Base-by-base conservation (phyloP, 2,329 filamentous ascomycete genomes). In the Pestalotiopsis fici region DNA sequence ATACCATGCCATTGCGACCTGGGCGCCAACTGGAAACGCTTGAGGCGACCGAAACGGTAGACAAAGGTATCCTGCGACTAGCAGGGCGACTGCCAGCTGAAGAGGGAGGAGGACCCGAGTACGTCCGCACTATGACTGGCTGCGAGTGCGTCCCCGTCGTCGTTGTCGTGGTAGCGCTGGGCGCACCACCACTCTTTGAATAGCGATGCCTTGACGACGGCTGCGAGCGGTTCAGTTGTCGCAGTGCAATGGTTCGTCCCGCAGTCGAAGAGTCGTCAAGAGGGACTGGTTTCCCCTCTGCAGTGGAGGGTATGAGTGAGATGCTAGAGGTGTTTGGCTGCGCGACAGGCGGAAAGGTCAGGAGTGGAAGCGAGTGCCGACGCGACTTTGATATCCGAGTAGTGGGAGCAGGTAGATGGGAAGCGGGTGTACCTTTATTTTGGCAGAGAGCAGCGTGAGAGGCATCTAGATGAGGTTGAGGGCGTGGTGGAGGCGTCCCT, bases 91-190 rank as follows among this genome's bases (percentile, higher is more conserved):
- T 74, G 64, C 57, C 60, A 3, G 73, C 66, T 47, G 78, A 76
- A 1, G 81, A 78, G 23, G 78, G 75, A 13, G 78, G 71, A 1
- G 82, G 83, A 1, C 86, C 85, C 56, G 86, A 88, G 74, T 91
- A 90, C 61, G 88, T 90, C 67, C 88, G 84, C 27, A 91, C 89
- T 50, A 91, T 86, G 66, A 91, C 87, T n/a, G 89, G 89, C 69
- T 90, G 87, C 3, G 86, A 89, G 73, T 88, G 89, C 50, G 87
- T 90, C 70, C 82, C 74, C 39, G 74, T 75, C 27, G 75, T 76
- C 28, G 74, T 76, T 66, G 70, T 73, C 28, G 74, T 75, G 47
- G 67, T 57, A 73, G 71, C 87, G 77, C 80, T 88, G 73, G 85
- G 82, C 21, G 87, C 83, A 12, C 85, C 85, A 13, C 85, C 84